Evolutionary conservation across 345 rosid genomes (phyloP).

Genomic region (Eucalyptus cloeziana): DNA sequence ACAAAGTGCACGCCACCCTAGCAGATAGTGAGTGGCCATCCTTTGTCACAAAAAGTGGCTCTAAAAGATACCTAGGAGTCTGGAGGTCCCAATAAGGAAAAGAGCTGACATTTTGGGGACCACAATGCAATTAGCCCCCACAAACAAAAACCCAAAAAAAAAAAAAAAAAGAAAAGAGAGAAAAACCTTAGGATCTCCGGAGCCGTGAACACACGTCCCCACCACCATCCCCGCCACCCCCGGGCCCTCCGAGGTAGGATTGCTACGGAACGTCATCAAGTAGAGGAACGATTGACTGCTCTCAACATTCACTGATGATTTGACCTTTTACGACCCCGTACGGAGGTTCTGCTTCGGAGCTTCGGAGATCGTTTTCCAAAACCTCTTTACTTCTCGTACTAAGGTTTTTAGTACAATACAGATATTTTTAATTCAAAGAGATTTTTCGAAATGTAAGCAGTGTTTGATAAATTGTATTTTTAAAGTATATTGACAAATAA

Average conservation of each 20-base stretch:
- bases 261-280: background rate
- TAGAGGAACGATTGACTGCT: background rate
- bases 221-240: background rate
- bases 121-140: background rate
- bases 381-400: background rate
- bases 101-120: background rate
- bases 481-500: too few species aligned
- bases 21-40: background rate
- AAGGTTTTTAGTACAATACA: background rate
- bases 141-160: background rate
- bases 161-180: too few species aligned
- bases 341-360: background rate
- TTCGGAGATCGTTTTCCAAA: background rate
- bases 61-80: background rate
- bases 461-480: background rate
- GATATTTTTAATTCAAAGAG: too few species aligned
- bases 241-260: background rate
- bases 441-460: too few species aligned
- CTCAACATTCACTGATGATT: background rate
- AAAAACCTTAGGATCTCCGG: background rate
- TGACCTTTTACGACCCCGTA: background rate
- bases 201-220: background rate
- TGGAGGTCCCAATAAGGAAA: background rate
- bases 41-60: background rate
- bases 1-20: background rate